Percentiles rank a stretch among this genome's conserved stretches.
These are phyloP conservation scores for Eucalyptus albens DNA, from an alignment of 345 rosid species.

Conservation along the genomic window DNA sequence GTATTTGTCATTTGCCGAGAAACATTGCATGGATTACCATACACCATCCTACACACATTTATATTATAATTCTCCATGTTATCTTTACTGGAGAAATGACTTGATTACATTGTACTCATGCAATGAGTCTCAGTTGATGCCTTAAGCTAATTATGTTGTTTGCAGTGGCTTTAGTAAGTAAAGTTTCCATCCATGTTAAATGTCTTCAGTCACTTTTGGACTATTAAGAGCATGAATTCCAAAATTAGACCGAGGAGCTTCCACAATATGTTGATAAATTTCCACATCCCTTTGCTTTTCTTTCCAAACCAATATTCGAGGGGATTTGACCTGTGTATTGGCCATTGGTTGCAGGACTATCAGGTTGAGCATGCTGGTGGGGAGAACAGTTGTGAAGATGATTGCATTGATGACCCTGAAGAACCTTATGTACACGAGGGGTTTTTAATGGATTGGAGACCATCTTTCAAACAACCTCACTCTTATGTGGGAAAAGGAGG, in stretches of 20 bases:
- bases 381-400: slow-evolving; percentile 47
- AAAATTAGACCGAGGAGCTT: neutral
- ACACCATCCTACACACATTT: neutral
- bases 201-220: neutral
- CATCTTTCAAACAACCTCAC: slow-evolving; percentile 12
- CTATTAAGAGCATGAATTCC: neutral
- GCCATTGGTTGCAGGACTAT: slow-evolving; percentile 29
- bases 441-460: slow-evolving; percentile 84
- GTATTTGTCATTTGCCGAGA: neutral
- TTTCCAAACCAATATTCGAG: neutral
- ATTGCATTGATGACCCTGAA: slow-evolving; percentile 32
- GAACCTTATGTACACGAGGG: slow-evolving; percentile 79
- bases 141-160: neutral
- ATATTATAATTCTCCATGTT: neutral
- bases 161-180: neutral
- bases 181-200: neutral
- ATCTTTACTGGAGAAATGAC: neutral
- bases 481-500: neutral
- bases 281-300: neutral
- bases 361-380: slow-evolving; percentile 26
- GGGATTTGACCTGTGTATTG: neutral
- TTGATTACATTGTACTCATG: neutral
- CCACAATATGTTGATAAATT: neutral
- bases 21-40: neutral
- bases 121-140: neutral